phyloP scores from a whole-genome alignment of 192 early-diverging fungal species.

The Coemansia sp. region DNA sequence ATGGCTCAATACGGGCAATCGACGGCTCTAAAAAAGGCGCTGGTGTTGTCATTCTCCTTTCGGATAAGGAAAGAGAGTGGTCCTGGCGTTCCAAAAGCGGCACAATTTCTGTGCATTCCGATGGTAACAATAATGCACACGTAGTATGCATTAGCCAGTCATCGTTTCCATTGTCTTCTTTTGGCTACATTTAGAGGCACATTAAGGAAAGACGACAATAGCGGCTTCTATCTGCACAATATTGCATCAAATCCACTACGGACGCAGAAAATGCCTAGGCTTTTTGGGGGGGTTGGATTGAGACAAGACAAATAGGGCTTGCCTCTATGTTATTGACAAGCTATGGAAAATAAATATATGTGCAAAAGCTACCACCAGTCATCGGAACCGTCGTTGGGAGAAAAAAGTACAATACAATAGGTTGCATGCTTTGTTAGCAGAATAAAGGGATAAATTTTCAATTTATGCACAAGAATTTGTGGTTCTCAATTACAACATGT shows the following conservation, averaged over 20 bases:
- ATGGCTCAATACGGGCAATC: neutral
- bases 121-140: neutral
- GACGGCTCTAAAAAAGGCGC: too few species aligned
- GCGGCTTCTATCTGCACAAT: neutral
- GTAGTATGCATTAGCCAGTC: neutral
- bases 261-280: neutral
- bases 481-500: neutral
- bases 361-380: neutral
- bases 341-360: neutral
- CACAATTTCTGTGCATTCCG: neutral
- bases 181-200: neutral
- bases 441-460: neutral
- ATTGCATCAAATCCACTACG: neutral
- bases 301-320: neutral
- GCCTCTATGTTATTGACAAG: too few species aligned
- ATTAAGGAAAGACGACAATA: neutral
- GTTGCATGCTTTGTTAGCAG: neutral
- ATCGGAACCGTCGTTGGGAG: neutral
- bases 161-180: neutral
- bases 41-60: neutral
- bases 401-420: too few species aligned
- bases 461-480: slow-evolving; percentile 2
- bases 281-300: neutral
- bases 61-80: neutral
- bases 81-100: neutral